Conservation (phyloP, 1,139 yeast genomes). For the Debaryomyces coudertii region DNA sequence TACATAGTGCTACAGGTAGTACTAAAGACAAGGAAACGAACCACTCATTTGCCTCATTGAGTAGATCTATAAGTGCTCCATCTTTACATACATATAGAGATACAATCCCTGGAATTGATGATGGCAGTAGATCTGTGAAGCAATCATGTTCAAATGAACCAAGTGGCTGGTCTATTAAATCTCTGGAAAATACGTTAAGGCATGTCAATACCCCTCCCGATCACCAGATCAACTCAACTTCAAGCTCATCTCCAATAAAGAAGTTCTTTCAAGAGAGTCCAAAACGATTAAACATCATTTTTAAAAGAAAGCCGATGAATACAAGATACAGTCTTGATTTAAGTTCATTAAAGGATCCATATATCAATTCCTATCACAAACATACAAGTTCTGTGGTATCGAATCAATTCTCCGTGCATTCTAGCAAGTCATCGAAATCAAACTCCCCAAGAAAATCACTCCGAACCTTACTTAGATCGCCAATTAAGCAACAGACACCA, state of each 20-base stretch:
- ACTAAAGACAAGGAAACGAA: conserved; percentile 5
- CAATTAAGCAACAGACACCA: conserved; percentile 4
- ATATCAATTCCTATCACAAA: conserved; percentile 19
- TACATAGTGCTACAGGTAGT: conserved; percentile 16
- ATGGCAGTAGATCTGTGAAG: not conserved
- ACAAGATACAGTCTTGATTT: conserved; percentile 22
- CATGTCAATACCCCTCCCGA: conserved; percentile 20
- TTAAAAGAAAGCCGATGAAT: conserved; percentile 26
- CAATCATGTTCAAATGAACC: not conserved
- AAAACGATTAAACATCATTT: conserved; percentile 29
- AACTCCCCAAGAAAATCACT: conserved; percentile 36
- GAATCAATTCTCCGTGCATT: conserved; percentile 32
- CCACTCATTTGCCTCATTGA: conserved; percentile 25
- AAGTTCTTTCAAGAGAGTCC: conserved; percentile 41
- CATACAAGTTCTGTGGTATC: conserved; percentile 36
- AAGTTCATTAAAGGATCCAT: conserved; percentile 6
- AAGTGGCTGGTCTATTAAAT: not conserved
- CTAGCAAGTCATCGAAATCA: conserved; percentile 31
- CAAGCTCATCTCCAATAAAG: conserved; percentile 36
- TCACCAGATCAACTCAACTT: conserved; percentile 11
- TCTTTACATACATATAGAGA: conserved; percentile 43
- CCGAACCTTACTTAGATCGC: conserved; percentile 22
- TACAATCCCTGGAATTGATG: not conserved
- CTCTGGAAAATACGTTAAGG: conserved; percentile 2
- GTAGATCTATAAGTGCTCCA: conserved; percentile 43